phyloP scores from a whole-genome alignment of 106 monocot genomes.

The Ottelia alismoides region DNA sequence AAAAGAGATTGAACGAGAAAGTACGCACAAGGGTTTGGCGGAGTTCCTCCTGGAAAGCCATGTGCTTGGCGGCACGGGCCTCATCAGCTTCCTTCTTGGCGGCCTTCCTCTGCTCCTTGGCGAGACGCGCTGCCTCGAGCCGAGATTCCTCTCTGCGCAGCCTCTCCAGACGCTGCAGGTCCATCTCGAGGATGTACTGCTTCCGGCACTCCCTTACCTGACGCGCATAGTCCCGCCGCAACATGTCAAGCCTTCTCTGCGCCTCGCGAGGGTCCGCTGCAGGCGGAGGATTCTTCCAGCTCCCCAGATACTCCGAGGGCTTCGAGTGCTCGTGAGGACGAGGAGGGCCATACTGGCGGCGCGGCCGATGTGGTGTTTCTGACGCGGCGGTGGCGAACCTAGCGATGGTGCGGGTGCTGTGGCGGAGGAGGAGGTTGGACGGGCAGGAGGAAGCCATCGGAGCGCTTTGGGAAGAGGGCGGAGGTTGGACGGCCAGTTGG shows the following conservation, averaged over 20 bases:
- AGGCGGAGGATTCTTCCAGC: slow-evolving; percentile 51
- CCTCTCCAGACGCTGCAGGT: slow-evolving; percentile 49
- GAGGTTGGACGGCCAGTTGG: too few relatives aligned
- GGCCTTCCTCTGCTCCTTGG: slow-evolving; percentile 61
- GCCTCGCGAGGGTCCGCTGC: slow-evolving; percentile 47
- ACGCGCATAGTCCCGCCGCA: slow-evolving; percentile 50
- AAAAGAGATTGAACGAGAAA: too few relatives aligned
- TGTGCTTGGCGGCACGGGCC: slow-evolving; percentile 52
- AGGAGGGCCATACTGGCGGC: not conserved
- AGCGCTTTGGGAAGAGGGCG: too few relatives aligned
- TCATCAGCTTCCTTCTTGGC: slow-evolving; percentile 70
- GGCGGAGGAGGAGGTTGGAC: too few relatives aligned
- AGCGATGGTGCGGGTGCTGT: too few relatives aligned
- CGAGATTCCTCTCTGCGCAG: slow-evolving; percentile 52
- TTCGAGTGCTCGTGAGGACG: slow-evolving; percentile 49
- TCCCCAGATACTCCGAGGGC: slow-evolving; percentile 46
- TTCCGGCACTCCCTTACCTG: slow-evolving; percentile 59
- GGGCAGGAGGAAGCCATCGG: too few relatives aligned
- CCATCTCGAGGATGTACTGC: slow-evolving; percentile 69
- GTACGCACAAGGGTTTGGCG: slow-evolving; percentile 52
- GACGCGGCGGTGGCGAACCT: too few relatives aligned
- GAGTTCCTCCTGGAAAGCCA: slow-evolving; percentile 59
- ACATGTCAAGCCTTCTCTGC: slow-evolving; percentile 35
- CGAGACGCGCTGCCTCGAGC: slow-evolving; percentile 52
- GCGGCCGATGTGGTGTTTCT: too few relatives aligned